Conservation (phyloP, 2,329 filamentous ascomycete genomes). For the Claviceps fusiformis region DNA sequence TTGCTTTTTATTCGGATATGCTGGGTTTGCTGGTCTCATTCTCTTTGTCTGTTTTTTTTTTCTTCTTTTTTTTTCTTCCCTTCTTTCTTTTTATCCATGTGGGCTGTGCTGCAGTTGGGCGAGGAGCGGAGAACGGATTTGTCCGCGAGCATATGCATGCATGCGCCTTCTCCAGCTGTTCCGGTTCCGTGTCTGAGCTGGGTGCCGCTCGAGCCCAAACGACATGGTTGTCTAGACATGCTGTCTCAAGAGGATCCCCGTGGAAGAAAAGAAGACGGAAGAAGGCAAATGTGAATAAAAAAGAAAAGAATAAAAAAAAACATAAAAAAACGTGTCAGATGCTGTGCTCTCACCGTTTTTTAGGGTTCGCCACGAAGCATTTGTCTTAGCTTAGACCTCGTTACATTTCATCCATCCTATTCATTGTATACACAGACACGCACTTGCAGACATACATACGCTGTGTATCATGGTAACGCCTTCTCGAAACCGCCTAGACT, state of each 20-base stretch:
- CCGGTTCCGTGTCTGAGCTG: background rate
- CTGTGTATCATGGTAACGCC: background rate
- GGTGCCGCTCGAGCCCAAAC: background rate
- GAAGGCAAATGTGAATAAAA: background rate
- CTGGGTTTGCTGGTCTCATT: conserved; percentile 4
- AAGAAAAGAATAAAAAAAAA: too few relatives aligned
- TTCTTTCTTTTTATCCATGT: background rate
- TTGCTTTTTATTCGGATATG: conserved; percentile 3
- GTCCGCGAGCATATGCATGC: background rate
- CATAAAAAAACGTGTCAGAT: background rate
- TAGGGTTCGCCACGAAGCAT: background rate
- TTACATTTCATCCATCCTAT: background rate
- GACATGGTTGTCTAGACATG: background rate
- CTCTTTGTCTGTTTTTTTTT: background rate
- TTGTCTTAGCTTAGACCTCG: background rate
- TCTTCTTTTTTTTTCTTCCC: background rate
- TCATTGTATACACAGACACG: background rate
- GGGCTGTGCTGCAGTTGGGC: too few relatives aligned
- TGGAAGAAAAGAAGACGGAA: background rate
- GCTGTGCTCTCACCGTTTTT: background rate
- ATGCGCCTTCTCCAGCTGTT: background rate
- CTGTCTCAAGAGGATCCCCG: background rate
- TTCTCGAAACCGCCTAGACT: background rate
- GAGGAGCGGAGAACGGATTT: background rate
- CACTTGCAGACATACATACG: background rate